These are phyloP conservation scores for Amylocarpus encephaloides DNA, from an alignment of 2,329 filamentous ascomycete genomes.

Conservation along the genomic window DNA sequence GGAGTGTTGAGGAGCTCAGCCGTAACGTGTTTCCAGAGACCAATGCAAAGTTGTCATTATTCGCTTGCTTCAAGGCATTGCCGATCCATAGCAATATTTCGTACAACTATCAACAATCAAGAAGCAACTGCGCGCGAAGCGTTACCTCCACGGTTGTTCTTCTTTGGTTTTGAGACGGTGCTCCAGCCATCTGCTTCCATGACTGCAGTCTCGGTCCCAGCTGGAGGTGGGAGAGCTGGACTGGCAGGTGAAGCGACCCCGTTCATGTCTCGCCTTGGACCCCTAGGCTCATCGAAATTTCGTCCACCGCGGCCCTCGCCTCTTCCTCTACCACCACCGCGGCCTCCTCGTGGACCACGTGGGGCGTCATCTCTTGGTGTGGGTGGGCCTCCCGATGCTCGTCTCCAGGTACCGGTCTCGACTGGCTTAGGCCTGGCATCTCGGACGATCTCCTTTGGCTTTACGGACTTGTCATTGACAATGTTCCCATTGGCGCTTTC, in stretches of 20 bases:
- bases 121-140: constrained; percentile 30
- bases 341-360: constrained; percentile 37
- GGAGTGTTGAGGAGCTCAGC: background rate
- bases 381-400: constrained; percentile 39
- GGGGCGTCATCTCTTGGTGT: constrained; percentile 36
- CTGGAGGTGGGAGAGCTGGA: constrained; percentile 33
- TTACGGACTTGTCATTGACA: constrained; percentile 44
- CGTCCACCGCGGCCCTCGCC: constrained; percentile 35
- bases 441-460: constrained; percentile 40
- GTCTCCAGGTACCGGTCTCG: constrained; percentile 57
- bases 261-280: constrained; percentile 29
- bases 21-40: background rate
- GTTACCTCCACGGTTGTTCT: constrained; percentile 32
- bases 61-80: constrained; percentile 1
- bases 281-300: constrained; percentile 24
- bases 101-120: constrained; percentile 17
- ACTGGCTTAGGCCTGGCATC: constrained; percentile 48
- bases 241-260: constrained; percentile 41
- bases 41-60: constrained; percentile 7
- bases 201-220: constrained; percentile 33
- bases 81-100: constrained; percentile 4
- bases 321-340: constrained; percentile 34
- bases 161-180: constrained; percentile 42
- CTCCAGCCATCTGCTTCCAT: constrained; percentile 59
- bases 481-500: constrained; percentile 33